Conservation (phyloP, 1,284 basidiomycete species). For the Leccinum insolens region DNA sequence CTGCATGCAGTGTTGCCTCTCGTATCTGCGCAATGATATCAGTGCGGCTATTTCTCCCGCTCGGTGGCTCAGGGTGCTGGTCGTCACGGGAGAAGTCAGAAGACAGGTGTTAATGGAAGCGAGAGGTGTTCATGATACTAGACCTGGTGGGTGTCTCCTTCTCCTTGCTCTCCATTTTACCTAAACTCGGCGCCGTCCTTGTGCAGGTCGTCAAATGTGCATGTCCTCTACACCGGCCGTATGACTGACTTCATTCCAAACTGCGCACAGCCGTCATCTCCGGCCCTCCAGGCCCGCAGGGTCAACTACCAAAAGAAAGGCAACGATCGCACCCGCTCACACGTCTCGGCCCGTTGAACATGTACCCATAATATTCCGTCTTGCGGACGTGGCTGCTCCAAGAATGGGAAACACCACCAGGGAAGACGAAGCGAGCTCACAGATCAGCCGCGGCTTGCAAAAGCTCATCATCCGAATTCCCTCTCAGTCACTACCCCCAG, state of each 20-base stretch:
- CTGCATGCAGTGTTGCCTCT: slow-evolving; percentile 37
- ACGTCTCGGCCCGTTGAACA: slow-evolving; percentile 5
- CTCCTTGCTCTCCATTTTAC: background rate
- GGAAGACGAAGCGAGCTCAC: slow-evolving; percentile 77
- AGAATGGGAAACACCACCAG: slow-evolving; percentile 73
- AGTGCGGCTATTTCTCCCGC: slow-evolving; percentile 14
- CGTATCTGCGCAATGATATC: slow-evolving; percentile 39
- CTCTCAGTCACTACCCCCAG: too few relatives aligned
- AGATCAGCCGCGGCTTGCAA: too few relatives aligned
- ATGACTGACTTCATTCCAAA: slow-evolving; percentile 15
- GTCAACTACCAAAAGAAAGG: slow-evolving; percentile 89
- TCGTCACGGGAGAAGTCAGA: slow-evolving; percentile 20
- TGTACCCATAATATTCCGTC: slow-evolving; percentile 74
- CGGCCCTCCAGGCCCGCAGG: slow-evolving; percentile 75
- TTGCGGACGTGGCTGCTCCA: slow-evolving; percentile 83
- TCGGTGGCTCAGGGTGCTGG: slow-evolving; percentile 12
- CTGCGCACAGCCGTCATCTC: slow-evolving; percentile 75
- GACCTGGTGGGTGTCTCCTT: slow-evolving; percentile 26
- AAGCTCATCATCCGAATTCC: too few relatives aligned
- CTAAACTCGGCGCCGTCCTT: background rate
- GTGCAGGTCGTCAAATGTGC: slow-evolving; percentile 75
- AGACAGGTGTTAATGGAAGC: slow-evolving; percentile 35
- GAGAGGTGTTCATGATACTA: slow-evolving; percentile 29
- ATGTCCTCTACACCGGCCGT: background rate
- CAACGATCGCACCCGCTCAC: slow-evolving; percentile 35